phyloP scores from a whole-genome alignment of 1,284 basidiomycete genomes.

The Coriolopsis trogii region DNA sequence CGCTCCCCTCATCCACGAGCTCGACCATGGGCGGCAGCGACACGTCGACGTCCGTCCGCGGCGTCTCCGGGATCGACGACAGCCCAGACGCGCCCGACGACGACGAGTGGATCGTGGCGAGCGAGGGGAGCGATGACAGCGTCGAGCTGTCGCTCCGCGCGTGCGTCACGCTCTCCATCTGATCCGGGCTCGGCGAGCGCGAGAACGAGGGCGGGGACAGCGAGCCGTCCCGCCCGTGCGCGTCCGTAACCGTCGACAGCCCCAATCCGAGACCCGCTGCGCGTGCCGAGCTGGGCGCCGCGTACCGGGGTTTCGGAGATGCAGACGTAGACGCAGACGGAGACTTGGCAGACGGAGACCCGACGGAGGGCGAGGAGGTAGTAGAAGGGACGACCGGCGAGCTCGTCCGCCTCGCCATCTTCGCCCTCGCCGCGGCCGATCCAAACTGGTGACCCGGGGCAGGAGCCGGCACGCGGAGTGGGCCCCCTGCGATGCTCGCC shows the following conservation, averaged over 20 bases:
- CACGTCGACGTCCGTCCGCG: constrained; percentile 14
- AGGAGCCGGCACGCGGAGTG: too few relatives aligned
- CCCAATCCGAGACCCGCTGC: constrained; percentile 18
- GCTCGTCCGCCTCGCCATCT: constrained; percentile 30
- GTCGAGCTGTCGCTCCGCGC: constrained; percentile 22
- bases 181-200: constrained; percentile 5
- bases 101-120: constrained; percentile 25
- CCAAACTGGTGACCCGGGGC: too few relatives aligned
- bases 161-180: constrained; percentile 9
- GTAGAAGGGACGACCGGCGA: constrained; percentile 31
- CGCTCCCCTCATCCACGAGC: neutral
- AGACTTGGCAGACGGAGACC: neutral
- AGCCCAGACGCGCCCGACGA: constrained; percentile 31
- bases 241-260: constrained; percentile 17
- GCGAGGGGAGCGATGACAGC: constrained; percentile 27
- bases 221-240: constrained; percentile 5
- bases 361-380: neutral
- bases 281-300: too few relatives aligned
- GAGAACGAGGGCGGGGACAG: constrained; percentile 3
- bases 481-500: neutral
- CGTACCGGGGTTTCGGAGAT: too few relatives aligned
- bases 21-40: too few relatives aligned
- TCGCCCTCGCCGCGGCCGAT: constrained; percentile 21
- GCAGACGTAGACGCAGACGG: neutral
- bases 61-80: constrained; percentile 32